Base-by-base conservation (phyloP, 306 rosid genomes). In the Pterocarpus macrocarpus region DNA sequence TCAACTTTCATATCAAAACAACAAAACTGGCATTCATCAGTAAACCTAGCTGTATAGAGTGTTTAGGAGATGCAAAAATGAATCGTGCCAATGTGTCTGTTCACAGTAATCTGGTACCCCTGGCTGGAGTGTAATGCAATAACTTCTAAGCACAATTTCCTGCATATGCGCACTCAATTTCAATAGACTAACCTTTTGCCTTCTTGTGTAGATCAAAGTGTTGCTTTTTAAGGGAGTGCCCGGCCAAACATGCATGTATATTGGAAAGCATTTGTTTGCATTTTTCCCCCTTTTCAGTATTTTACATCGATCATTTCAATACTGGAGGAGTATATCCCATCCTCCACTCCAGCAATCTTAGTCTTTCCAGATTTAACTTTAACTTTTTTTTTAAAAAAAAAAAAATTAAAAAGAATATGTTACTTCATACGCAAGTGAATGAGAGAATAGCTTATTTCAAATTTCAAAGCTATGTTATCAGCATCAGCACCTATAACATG, bases 21-120 rank as follows among this genome's bases (percentile, higher is more conserved):
- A 22, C 47, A 71, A 55, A 64, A 80, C 41, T 62, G 47, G 12
- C 10, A 57, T 71, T 85, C 53, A 73, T 63, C 59, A 56, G 58
- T 28, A 69, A 82, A 82, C 41, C 77, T 36, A 56, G 28, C 47
- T 7, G 68, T 35, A 71, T 5, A 16, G 36, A 1, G n/a, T 47
- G 11, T 44, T 65, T 71, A 63, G 16, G 73, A 38, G 35, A 30
- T 39, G 13, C 5, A 47, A 73, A 35, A 66, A 78, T 11, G 11
- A 17, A 65, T 14, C 65, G 58, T 39, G 73, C 41, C 39, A 4
- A 81, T 66, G 33, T 5, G 35, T 15, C 3, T 30, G 38, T 57
- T 32, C 36, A 14, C 43, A n/a, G 77, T 73, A 56, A 69, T 74
- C 44, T 68, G 49, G 64, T 33, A 33, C 16, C 43, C 41, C 47